Evolutionary conservation across 371 early-diverging fungal species (phyloP), one percentile per base, ranked within the genome.

Genomic region (Phascolomyces articulosus): DNA sequence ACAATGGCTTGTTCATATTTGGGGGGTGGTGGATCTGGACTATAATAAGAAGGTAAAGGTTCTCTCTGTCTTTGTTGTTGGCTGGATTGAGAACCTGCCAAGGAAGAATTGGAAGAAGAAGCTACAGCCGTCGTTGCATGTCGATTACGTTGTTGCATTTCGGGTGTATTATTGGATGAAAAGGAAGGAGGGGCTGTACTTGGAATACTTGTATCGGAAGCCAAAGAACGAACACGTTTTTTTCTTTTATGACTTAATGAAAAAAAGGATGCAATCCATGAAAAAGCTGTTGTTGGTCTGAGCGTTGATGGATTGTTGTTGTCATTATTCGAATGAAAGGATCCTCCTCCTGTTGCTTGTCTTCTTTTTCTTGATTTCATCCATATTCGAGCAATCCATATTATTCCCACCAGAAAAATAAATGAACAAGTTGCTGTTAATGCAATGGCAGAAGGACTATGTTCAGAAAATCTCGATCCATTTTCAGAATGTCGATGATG

Each of bases 1-100:
- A 80, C 80, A 55, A 80, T 77, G 29, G 80, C 80, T 29, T 80
- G 78, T 58, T 80, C 80, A 55, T 80, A 80, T 62, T 80, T 80
- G 24, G 80, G 80, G 23, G 78, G 78, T 3, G 74, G 62, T 6
- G 66, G 63, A 48, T 75, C 75, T 9, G 78, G 72, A 9, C 74
- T 63, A 21, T 69, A 53, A n/a, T 80, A 80, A 21, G 75, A 69
- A 1, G 80, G 80, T 13, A 80, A 38, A 9, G 72, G 64, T 28
- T 80, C 78, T n/a, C 64, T 66, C 1, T 65, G 54, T 18, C 63
- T 27, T n/a, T 15, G 51, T 51, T 51, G 51, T 23, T 24, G 51
- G 51, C 51, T 51, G 13, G 24, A 24, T 15, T 20, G 21, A 23
- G 51, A 51, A 8, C 26, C 24, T 34, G 34, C 34, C 7, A 51